Conservation (phyloP, 192 early-diverging fungal species). For the Jimgerdemannia lactiflua region DNA sequence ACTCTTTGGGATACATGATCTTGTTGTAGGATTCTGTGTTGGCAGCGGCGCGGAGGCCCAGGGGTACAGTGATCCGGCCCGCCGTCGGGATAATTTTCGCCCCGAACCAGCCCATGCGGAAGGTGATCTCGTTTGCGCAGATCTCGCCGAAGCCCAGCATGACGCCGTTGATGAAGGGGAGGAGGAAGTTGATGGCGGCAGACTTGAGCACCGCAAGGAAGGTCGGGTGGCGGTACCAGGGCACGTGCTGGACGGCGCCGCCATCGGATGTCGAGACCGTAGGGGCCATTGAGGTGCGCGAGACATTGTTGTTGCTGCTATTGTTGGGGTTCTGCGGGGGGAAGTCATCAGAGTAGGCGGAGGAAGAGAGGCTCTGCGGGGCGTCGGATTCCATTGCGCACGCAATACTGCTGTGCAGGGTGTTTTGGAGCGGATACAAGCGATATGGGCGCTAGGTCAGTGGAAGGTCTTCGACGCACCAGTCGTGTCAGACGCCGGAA, state of each 20-base stretch:
- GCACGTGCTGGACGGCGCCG: background rate
- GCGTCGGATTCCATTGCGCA: no score
- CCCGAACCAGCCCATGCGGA: conserved; percentile 69
- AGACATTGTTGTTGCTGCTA: no score
- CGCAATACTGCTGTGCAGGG: no score
- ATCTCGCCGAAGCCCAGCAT: conserved; percentile 82
- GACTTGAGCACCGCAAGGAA: conserved; percentile 35
- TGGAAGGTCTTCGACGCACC: no score
- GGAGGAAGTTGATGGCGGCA: conserved; percentile 50
- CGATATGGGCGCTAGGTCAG: no score
- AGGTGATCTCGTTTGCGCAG: conserved; percentile 74
- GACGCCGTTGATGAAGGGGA: conserved; percentile 58
- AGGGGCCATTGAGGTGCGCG: no score
- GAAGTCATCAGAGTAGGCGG: no score
- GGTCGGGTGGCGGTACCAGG: conserved; percentile 33
- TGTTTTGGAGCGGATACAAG: no score
- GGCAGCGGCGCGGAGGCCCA: background rate
- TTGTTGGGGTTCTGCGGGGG: no score
- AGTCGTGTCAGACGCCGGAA: no score
- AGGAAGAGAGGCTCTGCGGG: no score
- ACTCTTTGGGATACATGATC: background rate
- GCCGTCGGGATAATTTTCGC: background rate
- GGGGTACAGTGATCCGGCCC: background rate
- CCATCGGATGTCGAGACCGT: no score
- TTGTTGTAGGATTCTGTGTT: background rate